Base-by-base conservation (phyloP, 768 basidiomycete species). In the Trametopsis cervina region DNA sequence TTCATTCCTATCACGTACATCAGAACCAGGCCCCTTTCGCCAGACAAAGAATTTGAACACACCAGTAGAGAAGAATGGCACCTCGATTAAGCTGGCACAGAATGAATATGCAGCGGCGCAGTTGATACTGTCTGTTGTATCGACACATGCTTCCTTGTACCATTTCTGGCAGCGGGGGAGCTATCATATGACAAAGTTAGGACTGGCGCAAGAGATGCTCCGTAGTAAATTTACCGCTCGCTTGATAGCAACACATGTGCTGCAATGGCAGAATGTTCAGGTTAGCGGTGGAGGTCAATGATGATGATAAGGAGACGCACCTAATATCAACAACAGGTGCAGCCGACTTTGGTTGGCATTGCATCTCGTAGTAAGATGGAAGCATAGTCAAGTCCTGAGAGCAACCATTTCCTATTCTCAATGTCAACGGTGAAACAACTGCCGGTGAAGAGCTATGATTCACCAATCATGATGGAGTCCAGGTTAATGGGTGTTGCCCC, bases 321-420 rank as follows among this genome's bases (percentile, higher is more conserved):
- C 71, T 72, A 37, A 81, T 78, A 18, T 65, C 69, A 23, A 65
- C 51, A 29, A 77, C 60, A 10, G 76, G 81, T 23, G 58, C 62
- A 24, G 76, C 60, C 13, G 77, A 75, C 1, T 75, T 74, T n/a
- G 69, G 59, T n/a, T 40, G 47, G 56, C 83, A 85, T 27, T 68
- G 63, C 63, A 83, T 73, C 40, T 80, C 76, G 47, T 74, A 62
- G 47, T 69, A 73, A 2, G 72, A 64, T 4, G 64, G 56, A 1
- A 50, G 41, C 66, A 72, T 62, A 1, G 65, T 65, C 46, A 55
- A 60, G 43, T 53, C 64, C 54, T 74, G 68, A 1, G 65, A 67
- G 26, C 66, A 53, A 20, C 73, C 74, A 21, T 74, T 76, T 15
- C 73, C 70, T 73, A n/a, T n/a, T n/a, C n/a, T n/a, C n/a, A n/a